phyloP scores from a whole-genome alignment of 352 stramenopile genomes.

The Globisporangium apiculatum region DNA sequence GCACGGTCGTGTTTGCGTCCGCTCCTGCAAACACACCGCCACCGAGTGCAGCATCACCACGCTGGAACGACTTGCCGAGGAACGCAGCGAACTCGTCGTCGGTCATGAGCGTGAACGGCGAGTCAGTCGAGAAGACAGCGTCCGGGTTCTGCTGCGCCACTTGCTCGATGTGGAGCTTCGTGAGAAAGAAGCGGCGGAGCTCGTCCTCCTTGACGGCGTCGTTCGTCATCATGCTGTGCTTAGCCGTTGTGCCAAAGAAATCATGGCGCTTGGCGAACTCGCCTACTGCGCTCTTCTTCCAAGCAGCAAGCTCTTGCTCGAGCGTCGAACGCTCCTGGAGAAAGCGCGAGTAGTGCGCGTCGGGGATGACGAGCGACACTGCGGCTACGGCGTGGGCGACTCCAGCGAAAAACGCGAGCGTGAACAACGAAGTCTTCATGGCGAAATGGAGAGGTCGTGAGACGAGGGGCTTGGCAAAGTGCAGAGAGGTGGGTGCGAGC shows the following conservation, averaged over 20 bases:
- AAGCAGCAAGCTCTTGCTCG: constrained; percentile 30
- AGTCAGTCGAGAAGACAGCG: constrained; percentile 55
- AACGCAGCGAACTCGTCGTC: constrained; percentile 59
- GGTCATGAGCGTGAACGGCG: constrained; percentile 69
- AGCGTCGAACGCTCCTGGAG: constrained; percentile 34
- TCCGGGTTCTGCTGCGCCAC: constrained; percentile 45
- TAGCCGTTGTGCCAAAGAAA: constrained; percentile 19
- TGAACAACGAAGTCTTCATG: constrained; percentile 30
- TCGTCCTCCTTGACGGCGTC: constrained; percentile 27
- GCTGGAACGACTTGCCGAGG: constrained; percentile 35
- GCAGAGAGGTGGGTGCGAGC: background rate
- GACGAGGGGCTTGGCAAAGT: constrained; percentile 9
- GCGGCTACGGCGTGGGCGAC: constrained; percentile 10
- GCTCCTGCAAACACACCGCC: background rate
- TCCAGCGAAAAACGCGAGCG: constrained; percentile 16
- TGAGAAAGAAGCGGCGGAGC: constrained; percentile 49
- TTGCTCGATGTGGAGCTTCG: constrained; percentile 52
- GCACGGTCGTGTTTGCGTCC: constrained; percentile 9
- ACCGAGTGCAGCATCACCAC: constrained; percentile 2
- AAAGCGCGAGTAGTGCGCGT: constrained; percentile 31
- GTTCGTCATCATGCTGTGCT: constrained; percentile 8
- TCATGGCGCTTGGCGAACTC: constrained; percentile 38
- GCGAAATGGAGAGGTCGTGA: no score
- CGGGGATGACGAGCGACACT: constrained; percentile 17
- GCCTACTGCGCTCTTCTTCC: constrained; percentile 45